Evolutionary conservation across 345 rosid genomes (phyloP).

Genomic region (Citrus hindsii): DNA sequence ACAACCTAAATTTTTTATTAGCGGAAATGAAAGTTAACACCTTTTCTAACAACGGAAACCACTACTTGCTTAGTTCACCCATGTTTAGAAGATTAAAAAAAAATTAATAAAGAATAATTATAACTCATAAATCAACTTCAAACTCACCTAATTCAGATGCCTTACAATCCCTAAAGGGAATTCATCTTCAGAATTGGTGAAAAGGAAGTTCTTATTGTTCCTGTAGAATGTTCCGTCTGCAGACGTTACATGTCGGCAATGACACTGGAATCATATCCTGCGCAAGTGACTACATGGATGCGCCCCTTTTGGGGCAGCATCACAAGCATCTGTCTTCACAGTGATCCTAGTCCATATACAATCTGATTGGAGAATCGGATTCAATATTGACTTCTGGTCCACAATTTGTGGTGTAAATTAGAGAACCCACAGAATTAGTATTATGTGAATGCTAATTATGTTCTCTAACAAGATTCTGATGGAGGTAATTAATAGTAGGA

Average conservation of each 20-base stretch:
- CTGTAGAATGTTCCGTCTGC: neutral
- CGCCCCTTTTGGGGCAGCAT: conserved; percentile 45
- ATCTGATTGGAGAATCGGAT: conserved; percentile 53
- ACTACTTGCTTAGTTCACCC: neutral
- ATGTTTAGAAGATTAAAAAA: no score
- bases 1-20: no score
- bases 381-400: conserved; percentile 54
- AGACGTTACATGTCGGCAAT: conserved; percentile 34
- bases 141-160: neutral
- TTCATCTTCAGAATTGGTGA: neutral
- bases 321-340: conserved; percentile 51
- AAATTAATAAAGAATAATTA: neutral
- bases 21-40: no score
- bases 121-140: neutral
- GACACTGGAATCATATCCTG: conserved; percentile 58
- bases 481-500: no score
- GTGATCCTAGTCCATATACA: conserved; percentile 35
- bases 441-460: neutral
- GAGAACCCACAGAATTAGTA: neutral
- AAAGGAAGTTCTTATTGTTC: neutral
- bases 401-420: conserved; percentile 47
- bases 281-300: conserved; percentile 63
- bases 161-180: neutral
- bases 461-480: neutral
- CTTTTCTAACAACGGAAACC: no score